Percentiles rank a stretch among this genome's conserved stretches.
Conservation (phyloP, 139 green algal genomes). For the Monoraphidium neglectum region DNA sequence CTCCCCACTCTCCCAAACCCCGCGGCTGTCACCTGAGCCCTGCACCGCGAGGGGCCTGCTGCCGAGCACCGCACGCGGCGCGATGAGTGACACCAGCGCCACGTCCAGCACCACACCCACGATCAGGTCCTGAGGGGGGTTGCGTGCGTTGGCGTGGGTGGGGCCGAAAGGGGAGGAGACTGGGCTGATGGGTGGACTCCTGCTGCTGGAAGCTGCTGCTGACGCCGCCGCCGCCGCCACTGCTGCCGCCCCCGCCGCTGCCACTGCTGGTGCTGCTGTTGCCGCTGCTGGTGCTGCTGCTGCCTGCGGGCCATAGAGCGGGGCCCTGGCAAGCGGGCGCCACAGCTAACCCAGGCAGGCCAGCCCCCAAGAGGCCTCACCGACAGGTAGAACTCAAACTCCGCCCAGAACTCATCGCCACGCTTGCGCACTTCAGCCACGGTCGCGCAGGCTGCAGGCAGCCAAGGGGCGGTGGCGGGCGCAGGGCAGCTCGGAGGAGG, state of each 20-base stretch:
- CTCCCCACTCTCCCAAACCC: too few relatives aligned
- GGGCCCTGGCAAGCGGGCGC: not conserved
- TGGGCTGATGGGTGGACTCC: too few relatives aligned
- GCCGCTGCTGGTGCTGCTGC: not conserved
- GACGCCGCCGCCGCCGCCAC: too few relatives aligned
- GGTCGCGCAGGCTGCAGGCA: slow-evolving; percentile 81
- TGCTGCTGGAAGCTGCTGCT: too few relatives aligned
- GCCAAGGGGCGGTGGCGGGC: not conserved
- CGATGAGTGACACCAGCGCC: slow-evolving; percentile 89
- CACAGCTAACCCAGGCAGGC: not conserved
- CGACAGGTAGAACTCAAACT: slow-evolving; percentile 98
- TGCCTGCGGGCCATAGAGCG: too few relatives aligned
- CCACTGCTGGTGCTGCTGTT: too few relatives aligned
- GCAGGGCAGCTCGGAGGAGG: not conserved
- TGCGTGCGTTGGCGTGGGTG: not conserved
- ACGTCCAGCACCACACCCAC: slow-evolving; percentile 90
- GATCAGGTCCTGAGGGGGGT: slow-evolving; percentile 66
- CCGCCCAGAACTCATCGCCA: slow-evolving; percentile 91
- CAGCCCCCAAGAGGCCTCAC: slow-evolving; percentile 67
- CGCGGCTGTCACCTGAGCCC: slow-evolving; percentile 35
- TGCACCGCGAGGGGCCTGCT: slow-evolving; percentile 30
- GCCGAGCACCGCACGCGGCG: slow-evolving; percentile 78
- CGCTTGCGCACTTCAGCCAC: slow-evolving; percentile 96
- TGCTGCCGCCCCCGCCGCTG: too few relatives aligned
- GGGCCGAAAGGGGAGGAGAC: not conserved